Base-by-base conservation (phyloP, 805 yeast species). In the Candida odintsovae region DNA sequence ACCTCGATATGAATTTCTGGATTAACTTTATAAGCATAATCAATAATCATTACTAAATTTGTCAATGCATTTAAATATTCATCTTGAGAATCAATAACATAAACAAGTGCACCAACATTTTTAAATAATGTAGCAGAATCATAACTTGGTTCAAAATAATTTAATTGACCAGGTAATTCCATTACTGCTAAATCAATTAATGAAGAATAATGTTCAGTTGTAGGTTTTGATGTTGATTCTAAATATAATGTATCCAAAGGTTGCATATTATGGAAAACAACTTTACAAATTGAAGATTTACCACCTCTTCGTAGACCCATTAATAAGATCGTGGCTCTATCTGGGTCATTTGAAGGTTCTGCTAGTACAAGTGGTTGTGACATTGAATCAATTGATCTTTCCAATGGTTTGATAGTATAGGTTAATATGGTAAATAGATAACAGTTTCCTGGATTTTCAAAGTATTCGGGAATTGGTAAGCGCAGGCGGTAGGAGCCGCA, bases 231-330 rank as follows among this genome's bases (percentile, higher is more conserved):
- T 0, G 99, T 92, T 43, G 90, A 81, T 56, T 92, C 98, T 45
- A 94, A 68, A 59, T 92, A 92, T 40, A 92, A 66, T 0, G 98
- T 90, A 59, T 92, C 97, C 50, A 90, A 71, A 1, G 99, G 97
- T 61, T 87, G 96, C 95, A 94, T 89, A 61, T 88, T 86, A 64
- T 92, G 96, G 66, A 94, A 94, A 2, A 94, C 95, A 13, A 94
- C 98, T 61, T 92, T 90, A 59, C 97, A 83, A 28, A 94, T 94
- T 3, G 97, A 90, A 9, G 97, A 88, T 66, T 94, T 94, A 13
- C 99, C 99, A 19, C 92, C 86, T 62, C 60, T 50, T 41, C 96
- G 77, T 31, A 90, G 75, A 1, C 97, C 97, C 96, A 90, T 87
- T 46, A 90, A 66, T 23, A 90, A 72, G 40, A 90, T 81, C 35